Evolutionary conservation across 1,284 basidiomycete species (phyloP).

Genomic region (Pascua guehoae): DNA sequence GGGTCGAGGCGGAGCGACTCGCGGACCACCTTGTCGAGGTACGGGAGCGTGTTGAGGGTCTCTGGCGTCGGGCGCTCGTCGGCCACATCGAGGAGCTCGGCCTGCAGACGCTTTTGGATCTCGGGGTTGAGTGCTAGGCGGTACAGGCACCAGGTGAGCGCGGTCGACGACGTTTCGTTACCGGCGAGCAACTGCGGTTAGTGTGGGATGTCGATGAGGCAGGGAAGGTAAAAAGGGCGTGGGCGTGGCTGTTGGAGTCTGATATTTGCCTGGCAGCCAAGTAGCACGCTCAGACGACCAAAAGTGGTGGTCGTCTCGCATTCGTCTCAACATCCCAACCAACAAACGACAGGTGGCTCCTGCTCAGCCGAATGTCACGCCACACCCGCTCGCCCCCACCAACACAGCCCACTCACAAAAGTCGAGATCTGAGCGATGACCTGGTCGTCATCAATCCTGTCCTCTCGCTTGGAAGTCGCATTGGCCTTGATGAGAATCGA

Average conservation of each 20-base stretch:
- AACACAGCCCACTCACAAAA: conserved; percentile 53
- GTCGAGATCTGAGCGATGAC: conserved; percentile 71
- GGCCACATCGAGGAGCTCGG: conserved; percentile 52
- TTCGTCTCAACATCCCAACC: too few species aligned
- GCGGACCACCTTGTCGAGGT: conserved; percentile 63
- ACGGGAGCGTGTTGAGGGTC: conserved; percentile 52
- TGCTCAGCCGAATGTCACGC: too few species aligned
- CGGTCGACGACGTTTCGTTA: conserved; percentile 72
- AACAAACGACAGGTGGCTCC: too few species aligned
- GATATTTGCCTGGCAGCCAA: too few species aligned
- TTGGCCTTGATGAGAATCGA: conserved; percentile 62
- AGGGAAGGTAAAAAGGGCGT: too few species aligned
- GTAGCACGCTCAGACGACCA: too few species aligned
- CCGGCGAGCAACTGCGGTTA: conserved; percentile 52
- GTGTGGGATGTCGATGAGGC: not conserved
- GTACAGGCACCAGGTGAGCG: conserved; percentile 70
- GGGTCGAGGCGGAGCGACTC: conserved; percentile 65
- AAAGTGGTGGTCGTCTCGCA: too few species aligned
- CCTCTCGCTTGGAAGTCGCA: conserved; percentile 55
- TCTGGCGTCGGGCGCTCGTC: conserved; percentile 37
- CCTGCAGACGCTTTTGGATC: conserved; percentile 59
- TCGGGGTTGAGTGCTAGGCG: conserved; percentile 59
- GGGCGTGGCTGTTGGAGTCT: too few species aligned
- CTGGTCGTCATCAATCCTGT: conserved; percentile 63
- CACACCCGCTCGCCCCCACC: too few species aligned